Base-by-base conservation (phyloP, 352 stramenopile genomes). In the Phytophthora syringae region DNA sequence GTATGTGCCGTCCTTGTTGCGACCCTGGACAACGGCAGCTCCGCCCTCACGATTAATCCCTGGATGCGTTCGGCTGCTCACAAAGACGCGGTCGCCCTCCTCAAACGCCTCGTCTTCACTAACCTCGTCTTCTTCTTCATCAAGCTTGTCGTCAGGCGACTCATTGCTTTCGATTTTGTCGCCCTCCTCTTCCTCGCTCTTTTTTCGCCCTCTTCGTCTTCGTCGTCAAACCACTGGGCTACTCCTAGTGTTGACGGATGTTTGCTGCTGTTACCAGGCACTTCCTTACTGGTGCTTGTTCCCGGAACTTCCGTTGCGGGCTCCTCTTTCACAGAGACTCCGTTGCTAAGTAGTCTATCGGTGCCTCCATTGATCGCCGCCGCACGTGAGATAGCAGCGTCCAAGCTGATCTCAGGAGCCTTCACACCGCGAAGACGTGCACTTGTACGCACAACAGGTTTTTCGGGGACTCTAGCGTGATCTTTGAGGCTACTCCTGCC, bases 41-140 rank as follows among this genome's bases (percentile, higher is more conserved):
- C 88, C 88, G 28, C 88, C 88, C 27, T 80, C 64, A 40, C 88
- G 89, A 76, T 96, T 96, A 43, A 96, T 86, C 12, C 88, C 88
- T 28, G 86, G 88, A 30, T 79, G 75, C 45, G 86, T 93, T 13
- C 86, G 83, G 56, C 80, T 78, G 28, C 68, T 67, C 28, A 96
- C 88, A 65, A 96, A 94, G 16, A 96, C 79, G 10, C 74, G 76
- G 39, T 90, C 84, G 3, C 81, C 85, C 7, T 80, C 66, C 5
- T 76, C 49, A 59, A 92, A 95, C 11, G 70, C 37, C 13, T 67
- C 60, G n/a, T 60, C 49, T 25, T 88, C 84, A 3, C 64, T 72
- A 18, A n/a, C n/a, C n/a, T n/a, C n/a, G n/a, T 78, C 61, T 9
- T 79, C 48, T 28, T 80, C 89, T 9, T 57, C 49, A 21, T 64